Evolutionary conservation across 495 filamentous ascomycete genomes (phyloP), one percentile per base, ranked within the genome.

Genomic region (Aspergillus bridgeri): DNA sequence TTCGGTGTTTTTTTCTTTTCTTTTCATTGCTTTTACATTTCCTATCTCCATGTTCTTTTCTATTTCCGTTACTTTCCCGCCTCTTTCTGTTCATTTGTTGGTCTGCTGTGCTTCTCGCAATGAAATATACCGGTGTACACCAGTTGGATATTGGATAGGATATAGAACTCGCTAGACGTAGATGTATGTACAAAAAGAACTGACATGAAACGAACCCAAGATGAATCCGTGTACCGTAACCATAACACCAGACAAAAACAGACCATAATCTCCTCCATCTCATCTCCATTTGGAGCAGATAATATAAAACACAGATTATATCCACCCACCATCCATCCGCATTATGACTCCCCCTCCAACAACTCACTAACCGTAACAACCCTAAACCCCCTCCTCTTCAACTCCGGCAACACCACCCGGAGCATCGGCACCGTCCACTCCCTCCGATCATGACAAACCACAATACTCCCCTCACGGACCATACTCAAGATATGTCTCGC

Each of bases 401-500:
- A 75, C 65, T 88, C 85, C 6, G 86, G 87, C 64, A 96, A 70
- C 17, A 92, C 87, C 53, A 68, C 78, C 46, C 73, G 70, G 67
- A 96, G 65, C 88, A 93, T 92, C 0, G 88, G 85, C 61, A 77
- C 74, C 23, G 90, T 92, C 88, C 90, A 95, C 48, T 77, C 73
- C 66, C 90, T 80, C 61, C 90, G 67, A 76, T 96, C 91, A 74
- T 95, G 91, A 63, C 88, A 89, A 21, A 95, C 83, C 44, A 95
- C 85, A 44, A 96, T 84, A 45, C 84, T 87, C 1, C 91, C 91
- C 0, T 88, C 85, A 46, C 77, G 69, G 24, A 90, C 69, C 86
- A 91, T 90, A 66, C 87, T 89, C 62, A 93, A 65, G 3, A 96
- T 79, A 77, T 94, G 90, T 52, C 74, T 76, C n/a, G 88, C 85